Percentiles rank a stretch among this genome's conserved stretches.
phyloP scores from a whole-genome alignment of 2,329 filamentous ascomycete species.

The Aotearoamyces nothofagi region DNA sequence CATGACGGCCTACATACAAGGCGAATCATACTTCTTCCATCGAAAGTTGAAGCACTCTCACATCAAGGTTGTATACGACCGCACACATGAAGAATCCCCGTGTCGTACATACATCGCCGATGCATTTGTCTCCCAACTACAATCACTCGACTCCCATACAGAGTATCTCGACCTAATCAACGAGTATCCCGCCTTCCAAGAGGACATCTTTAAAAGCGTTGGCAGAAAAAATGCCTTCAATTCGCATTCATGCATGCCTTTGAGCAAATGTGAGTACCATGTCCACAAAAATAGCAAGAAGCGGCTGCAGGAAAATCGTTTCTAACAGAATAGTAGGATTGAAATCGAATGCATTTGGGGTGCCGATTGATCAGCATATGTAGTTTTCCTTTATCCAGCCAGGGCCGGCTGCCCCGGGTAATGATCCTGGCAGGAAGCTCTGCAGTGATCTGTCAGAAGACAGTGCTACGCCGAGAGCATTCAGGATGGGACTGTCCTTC shows the following conservation, averaged over 20 bases:
- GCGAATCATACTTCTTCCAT: conserved; percentile 4
- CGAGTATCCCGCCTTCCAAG: conserved; percentile 2
- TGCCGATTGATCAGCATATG: too few relatives aligned
- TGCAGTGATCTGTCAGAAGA: too few relatives aligned
- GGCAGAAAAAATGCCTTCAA: not conserved
- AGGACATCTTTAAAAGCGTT: conserved; percentile 2
- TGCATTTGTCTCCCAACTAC: conserved; percentile 1
- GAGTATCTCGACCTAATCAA: conserved; percentile 2
- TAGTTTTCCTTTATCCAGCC: too few relatives aligned
- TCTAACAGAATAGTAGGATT: too few relatives aligned
- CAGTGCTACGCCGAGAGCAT: too few relatives aligned
- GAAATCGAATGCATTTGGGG: too few relatives aligned
- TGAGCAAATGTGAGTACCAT: too few relatives aligned
- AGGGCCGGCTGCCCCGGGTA: too few relatives aligned
- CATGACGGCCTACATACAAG: conserved; percentile 6
- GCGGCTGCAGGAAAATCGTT: too few relatives aligned
- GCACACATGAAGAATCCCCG: conserved; percentile 1
- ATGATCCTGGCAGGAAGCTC: too few relatives aligned
- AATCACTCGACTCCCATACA: conserved; percentile 1
- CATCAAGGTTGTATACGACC: conserved; percentile 2
- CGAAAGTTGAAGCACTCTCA: not conserved
- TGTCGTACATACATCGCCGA: conserved; percentile 2
- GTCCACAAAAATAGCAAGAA: too few relatives aligned
- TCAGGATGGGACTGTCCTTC: too few relatives aligned
- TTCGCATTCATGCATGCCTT: conserved; percentile 1